phyloP scores from a whole-genome alignment of 768 basidiomycete species.

The Tricholomella constricta region DNA sequence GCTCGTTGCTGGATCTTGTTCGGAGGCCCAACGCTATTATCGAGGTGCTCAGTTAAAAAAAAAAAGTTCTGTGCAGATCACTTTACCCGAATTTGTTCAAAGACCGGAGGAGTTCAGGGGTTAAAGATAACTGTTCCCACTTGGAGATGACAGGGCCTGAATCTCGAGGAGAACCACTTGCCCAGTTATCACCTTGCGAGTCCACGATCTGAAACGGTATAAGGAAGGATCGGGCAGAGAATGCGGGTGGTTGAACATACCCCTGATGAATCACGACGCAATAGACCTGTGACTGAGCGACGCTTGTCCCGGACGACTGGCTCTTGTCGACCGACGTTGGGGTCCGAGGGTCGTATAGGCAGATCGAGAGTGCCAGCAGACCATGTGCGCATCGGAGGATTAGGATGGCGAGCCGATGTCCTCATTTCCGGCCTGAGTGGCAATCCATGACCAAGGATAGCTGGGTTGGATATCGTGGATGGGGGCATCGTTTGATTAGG shows the following conservation, averaged over 20 bases:
- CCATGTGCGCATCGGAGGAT: slow-evolving; percentile 80
- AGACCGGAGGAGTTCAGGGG: slow-evolving; percentile 85
- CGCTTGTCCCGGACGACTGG: slow-evolving; percentile 64
- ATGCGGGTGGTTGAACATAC: slow-evolving; percentile 42
- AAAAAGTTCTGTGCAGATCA: not conserved
- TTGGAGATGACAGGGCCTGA: slow-evolving; percentile 84
- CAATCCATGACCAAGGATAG: slow-evolving; percentile 58
- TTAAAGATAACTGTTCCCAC: slow-evolving; percentile 91
- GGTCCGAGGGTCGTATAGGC: slow-evolving; percentile 57
- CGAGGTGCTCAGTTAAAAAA: slow-evolving; percentile 6
- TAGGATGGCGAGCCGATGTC: slow-evolving; percentile 59
- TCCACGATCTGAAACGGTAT: slow-evolving; percentile 49
- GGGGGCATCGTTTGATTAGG: slow-evolving; percentile 49
- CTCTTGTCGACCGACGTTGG: slow-evolving; percentile 45
- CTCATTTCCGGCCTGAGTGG: slow-evolving; percentile 69
- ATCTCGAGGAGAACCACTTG: slow-evolving; percentile 59
- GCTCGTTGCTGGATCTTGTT: slow-evolving; percentile 99
- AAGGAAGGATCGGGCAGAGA: not conserved
- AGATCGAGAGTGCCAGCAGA: slow-evolving; percentile 80
- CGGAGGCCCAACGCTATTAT: slow-evolving; percentile 85
- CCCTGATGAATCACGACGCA: slow-evolving; percentile 75
- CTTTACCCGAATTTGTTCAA: slow-evolving; percentile 92
- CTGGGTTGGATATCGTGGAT: slow-evolving; percentile 37
- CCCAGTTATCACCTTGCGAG: slow-evolving; percentile 56
- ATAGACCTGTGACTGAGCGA: slow-evolving; percentile 66